Evolutionary conservation across 106 monocot genomes (phyloP).

Genomic region (Narthecium ossifragum): DNA sequence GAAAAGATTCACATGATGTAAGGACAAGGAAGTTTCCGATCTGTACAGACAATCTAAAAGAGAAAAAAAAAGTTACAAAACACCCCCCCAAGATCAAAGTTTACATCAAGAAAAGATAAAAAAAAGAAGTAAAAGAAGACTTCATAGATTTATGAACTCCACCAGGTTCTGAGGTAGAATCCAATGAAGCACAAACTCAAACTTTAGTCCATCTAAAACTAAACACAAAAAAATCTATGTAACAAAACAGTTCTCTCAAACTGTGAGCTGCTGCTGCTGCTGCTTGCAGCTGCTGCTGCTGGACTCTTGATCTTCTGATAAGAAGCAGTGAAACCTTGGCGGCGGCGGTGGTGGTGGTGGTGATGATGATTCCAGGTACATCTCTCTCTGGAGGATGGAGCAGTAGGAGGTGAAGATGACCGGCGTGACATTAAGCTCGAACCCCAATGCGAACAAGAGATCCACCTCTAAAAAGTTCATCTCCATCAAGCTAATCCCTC

Average conservation of each 20-base stretch:
- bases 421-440: constrained; percentile 45
- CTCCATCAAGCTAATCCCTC: constrained; percentile 47
- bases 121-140: too few species aligned
- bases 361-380: constrained; percentile 16
- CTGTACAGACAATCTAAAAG: too few species aligned
- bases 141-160: neutral
- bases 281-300: constrained; percentile 12
- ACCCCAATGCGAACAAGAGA: constrained; percentile 44
- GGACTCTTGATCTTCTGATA: constrained; percentile 18
- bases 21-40: too few species aligned
- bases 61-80: neutral
- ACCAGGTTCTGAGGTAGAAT: too few species aligned
- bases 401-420: constrained; percentile 40
- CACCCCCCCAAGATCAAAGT: neutral
- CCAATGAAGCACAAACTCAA: neutral
- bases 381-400: constrained; percentile 40
- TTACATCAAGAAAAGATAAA: neutral
- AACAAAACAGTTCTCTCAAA: neutral
- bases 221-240: neutral
- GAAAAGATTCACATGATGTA: neutral
- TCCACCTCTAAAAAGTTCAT: constrained; percentile 58
- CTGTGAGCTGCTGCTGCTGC: constrained; percentile 24
- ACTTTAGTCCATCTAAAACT: neutral
- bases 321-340: constrained; percentile 12
- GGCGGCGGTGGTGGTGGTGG: constrained; percentile 6